Evolutionary conservation across 371 early-diverging fungal genomes (phyloP).

Genomic region (Mycotypha africana): DNA sequence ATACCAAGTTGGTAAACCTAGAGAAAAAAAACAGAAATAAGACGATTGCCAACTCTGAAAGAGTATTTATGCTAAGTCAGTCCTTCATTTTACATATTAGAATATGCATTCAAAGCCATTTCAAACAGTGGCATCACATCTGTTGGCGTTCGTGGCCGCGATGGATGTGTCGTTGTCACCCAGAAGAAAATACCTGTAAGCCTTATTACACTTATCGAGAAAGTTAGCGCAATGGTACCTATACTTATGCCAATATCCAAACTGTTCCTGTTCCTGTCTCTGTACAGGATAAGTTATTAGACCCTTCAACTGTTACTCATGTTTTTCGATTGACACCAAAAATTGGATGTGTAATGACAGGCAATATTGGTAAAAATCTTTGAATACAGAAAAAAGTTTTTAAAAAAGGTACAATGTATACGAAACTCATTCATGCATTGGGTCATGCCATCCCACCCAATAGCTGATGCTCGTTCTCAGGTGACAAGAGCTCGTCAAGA

Average conservation of each 20-base stretch:
- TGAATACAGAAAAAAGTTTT: too few relatives aligned
- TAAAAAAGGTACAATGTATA: background rate
- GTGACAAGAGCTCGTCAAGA: constrained; percentile 91
- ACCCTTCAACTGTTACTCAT: constrained; percentile 91
- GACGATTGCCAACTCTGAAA: background rate
- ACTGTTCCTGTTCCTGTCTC: background rate
- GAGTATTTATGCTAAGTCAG: too few relatives aligned
- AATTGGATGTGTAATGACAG: constrained; percentile 98
- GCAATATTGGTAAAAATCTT: constrained; percentile 69
- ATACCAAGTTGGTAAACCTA: constrained; percentile 93
- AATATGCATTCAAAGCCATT: constrained; percentile 99
- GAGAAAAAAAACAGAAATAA: background rate
- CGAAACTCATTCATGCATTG: background rate
- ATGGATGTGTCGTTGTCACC: constrained; percentile 88
- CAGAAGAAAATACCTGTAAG: constrained; percentile 96
- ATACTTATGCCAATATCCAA: too few relatives aligned
- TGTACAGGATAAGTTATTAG: constrained; percentile 88
- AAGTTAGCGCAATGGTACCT: background rate
- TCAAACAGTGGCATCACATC: constrained; percentile 92
- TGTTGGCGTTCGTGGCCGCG: constrained; percentile 92
- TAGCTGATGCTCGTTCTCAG: constrained; percentile 93
- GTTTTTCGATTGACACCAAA: constrained; percentile 89
- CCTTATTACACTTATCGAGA: constrained; percentile 1
- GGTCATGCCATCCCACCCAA: background rate
- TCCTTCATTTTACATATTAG: constrained; percentile 44